Percentiles rank a stretch among this genome's conserved stretches.
Conservation (phyloP, 352 stramenopile species). For the Blastocystis hominis region DNA sequence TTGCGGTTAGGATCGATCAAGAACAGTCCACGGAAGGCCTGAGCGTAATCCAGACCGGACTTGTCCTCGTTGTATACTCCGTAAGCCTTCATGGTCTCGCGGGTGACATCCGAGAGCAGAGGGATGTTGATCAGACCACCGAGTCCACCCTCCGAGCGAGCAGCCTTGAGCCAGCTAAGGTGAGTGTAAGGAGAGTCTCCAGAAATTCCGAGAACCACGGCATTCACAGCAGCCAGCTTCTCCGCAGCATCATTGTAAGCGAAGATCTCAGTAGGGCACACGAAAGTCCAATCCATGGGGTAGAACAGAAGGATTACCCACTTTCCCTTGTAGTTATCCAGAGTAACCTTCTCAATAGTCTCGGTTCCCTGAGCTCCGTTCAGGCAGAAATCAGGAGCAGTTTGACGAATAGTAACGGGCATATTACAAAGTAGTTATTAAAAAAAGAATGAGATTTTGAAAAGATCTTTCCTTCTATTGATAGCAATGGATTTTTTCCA, state of each 20-base stretch:
- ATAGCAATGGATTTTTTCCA: not conserved
- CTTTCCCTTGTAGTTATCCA: slow-evolving; percentile 33
- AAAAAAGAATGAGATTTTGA: not conserved
- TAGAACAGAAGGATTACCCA: slow-evolving; percentile 46
- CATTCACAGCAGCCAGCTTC: slow-evolving; percentile 8
- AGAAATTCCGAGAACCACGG: slow-evolving; percentile 34
- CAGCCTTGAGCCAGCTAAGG: slow-evolving; percentile 31
- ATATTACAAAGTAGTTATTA: not conserved
- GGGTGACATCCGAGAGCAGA: slow-evolving; percentile 47
- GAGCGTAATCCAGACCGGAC: slow-evolving; percentile 51
- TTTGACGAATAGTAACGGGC: slow-evolving; percentile 51
- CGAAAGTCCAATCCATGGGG: slow-evolving; percentile 55
- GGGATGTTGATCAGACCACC: slow-evolving; percentile 18
- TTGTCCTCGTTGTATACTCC: slow-evolving; percentile 53
- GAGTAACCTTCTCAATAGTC: not conserved
- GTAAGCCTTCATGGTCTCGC: slow-evolving; percentile 57
- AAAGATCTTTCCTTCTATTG: too few relatives aligned
- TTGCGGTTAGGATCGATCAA: slow-evolving; percentile 43
- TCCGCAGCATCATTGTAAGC: slow-evolving; percentile 28
- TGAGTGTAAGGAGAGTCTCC: slow-evolving; percentile 48
- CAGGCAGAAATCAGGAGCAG: slow-evolving; percentile 42
- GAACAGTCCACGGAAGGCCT: slow-evolving; percentile 58
- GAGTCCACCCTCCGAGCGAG: slow-evolving; percentile 27
- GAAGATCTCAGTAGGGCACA: slow-evolving; percentile 44
- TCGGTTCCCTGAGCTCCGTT: slow-evolving; percentile 29